These are phyloP conservation scores for Delonix regia DNA, from an alignment of 306 rosid species.

Conservation along the genomic window DNA sequence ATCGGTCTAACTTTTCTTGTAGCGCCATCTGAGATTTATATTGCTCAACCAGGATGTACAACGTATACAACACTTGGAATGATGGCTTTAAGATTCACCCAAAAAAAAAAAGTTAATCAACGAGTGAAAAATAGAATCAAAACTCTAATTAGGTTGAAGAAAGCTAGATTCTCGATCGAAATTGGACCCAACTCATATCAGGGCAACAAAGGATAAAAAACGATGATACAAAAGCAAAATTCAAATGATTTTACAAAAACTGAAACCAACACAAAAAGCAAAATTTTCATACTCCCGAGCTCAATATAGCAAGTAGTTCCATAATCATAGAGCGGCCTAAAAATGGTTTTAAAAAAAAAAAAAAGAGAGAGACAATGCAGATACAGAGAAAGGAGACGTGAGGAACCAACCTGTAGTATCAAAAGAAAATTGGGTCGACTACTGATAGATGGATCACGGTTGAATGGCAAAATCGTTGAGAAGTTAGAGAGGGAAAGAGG, in stretches of 20 bases:
- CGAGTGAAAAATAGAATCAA: neutral
- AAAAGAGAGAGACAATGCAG: too few species aligned
- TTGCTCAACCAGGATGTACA: neutral
- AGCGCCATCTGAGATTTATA: conserved; percentile 55
- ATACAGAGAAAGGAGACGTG: neutral
- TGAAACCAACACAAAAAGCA: neutral
- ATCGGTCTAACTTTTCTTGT: conserved; percentile 62
- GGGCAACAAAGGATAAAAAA: neutral
- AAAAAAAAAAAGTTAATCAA: conserved; percentile 2
- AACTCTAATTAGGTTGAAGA: neutral
- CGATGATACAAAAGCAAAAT: neutral
- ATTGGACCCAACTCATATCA: neutral
- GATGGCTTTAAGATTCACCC: neutral
- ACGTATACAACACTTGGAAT: neutral
- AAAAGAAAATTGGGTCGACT: neutral
- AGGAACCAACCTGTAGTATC: neutral
- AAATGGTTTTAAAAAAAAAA: neutral
- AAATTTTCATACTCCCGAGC: neutral
- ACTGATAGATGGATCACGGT: neutral
- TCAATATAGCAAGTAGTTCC: neutral
- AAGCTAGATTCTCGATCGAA: neutral
- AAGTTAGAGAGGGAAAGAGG: too few species aligned
- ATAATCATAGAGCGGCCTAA: neutral
- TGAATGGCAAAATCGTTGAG: neutral
- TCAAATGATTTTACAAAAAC: neutral